phyloP scores from a whole-genome alignment of 129 eudicot species.

The Artemisia annua region DNA sequence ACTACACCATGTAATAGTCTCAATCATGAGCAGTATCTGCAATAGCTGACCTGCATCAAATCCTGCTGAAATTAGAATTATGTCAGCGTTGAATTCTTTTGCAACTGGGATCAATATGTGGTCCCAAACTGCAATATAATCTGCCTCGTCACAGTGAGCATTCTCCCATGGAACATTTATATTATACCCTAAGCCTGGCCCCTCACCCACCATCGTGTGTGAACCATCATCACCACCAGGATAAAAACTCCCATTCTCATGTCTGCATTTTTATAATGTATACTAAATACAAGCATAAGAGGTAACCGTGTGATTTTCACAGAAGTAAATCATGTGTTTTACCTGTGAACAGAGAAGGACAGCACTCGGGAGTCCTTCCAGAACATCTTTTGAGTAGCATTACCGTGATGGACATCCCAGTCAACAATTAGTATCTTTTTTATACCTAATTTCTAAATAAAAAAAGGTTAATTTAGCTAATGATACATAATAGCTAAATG shows the following conservation, averaged over 20 bases:
- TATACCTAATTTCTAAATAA: constrained; percentile 67
- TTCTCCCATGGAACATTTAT: constrained; percentile 96
- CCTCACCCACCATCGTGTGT: constrained; percentile 79
- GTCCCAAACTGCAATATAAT: constrained; percentile 97
- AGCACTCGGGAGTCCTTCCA: constrained; percentile 85
- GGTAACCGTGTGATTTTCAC: neutral
- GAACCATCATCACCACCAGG: constrained; percentile 85
- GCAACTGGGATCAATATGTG: constrained; percentile 86
- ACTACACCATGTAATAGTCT: neutral
- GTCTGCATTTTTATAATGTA: constrained; percentile 44
- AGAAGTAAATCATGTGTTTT: constrained; percentile 6
- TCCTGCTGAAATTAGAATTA: constrained; percentile 83
- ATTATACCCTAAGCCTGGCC: constrained; percentile 76
- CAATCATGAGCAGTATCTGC: neutral
- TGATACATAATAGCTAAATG: neutral
- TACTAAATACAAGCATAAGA: constrained; percentile 15
- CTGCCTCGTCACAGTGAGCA: constrained; percentile 84
- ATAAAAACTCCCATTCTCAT: constrained; percentile 76
- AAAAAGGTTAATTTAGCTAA: too few relatives aligned
- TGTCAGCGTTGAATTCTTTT: constrained; percentile 77
- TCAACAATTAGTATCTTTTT: constrained; percentile 86
- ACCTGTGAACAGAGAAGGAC: constrained; percentile 98
- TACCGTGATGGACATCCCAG: constrained; percentile 99
- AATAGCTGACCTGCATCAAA: constrained; percentile 90
- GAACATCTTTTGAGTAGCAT: constrained; percentile 92